Percentiles rank a stretch among this genome's conserved stretches.
phyloP scores from a whole-genome alignment of 257 asterid species.

The Cynanchum wilfordii region DNA sequence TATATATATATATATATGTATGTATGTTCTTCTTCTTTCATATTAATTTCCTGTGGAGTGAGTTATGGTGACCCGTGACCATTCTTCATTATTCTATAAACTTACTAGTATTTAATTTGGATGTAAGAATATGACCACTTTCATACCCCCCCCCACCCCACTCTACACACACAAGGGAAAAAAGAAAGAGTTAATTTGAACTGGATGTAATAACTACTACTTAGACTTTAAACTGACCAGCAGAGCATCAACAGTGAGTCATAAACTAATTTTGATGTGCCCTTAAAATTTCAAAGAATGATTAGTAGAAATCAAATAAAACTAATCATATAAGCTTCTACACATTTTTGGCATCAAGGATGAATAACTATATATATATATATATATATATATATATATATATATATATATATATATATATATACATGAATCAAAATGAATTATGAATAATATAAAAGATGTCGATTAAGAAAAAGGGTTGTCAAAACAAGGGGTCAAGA shows the following conservation, averaged over 20 bases:
- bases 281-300: not conserved
- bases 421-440: too few species aligned
- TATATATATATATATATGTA: not conserved
- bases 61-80: conserved; percentile 29
- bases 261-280: not conserved
- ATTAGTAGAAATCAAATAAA: not conserved
- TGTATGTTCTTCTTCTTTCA: not conserved
- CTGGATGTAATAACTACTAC: not conserved
- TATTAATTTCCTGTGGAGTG: not conserved
- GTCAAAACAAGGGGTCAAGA: too few species aligned
- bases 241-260: not conserved
- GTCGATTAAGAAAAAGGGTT: too few species aligned
- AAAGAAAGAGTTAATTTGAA: not conserved
- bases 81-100: conserved; percentile 2
- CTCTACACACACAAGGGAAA: not conserved
- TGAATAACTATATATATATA: too few species aligned
- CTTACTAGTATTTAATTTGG: too few species aligned
- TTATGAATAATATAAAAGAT: too few species aligned
- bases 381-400: too few species aligned
- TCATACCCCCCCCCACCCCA: too few species aligned
- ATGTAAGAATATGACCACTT: not conserved
- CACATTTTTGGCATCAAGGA: too few species aligned
- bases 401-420: too few species aligned
- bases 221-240: conserved; percentile 1
- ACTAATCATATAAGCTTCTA: not conserved